Evolutionary conservation across 805 yeast species (phyloP).

Genomic region (Metschnikowia matae): DNA sequence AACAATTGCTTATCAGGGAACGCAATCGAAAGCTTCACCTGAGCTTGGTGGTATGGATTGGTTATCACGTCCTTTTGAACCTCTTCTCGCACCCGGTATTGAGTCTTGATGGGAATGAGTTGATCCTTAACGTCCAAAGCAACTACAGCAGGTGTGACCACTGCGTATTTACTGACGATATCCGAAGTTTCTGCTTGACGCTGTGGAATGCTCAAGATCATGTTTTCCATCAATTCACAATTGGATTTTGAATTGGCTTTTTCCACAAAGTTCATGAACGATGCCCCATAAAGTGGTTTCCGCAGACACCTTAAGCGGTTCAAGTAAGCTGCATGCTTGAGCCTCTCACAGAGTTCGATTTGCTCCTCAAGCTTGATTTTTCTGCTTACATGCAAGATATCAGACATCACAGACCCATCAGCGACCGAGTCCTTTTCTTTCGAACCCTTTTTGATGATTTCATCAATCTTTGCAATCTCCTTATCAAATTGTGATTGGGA

Average conservation of each 20-base stretch:
- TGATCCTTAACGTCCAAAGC: constrained; percentile 64
- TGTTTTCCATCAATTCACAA: constrained; percentile 4
- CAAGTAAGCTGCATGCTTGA: constrained; percentile 56
- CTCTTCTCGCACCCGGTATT: constrained; percentile 25
- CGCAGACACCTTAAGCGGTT: constrained; percentile 63
- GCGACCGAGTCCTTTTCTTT: background rate
- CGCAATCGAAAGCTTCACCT: constrained; percentile 83
- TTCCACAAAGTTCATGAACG: constrained; percentile 36
- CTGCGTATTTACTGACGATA: constrained; percentile 69
- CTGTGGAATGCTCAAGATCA: constrained; percentile 24
- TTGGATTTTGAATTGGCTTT: background rate
- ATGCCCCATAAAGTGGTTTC: constrained; percentile 64
- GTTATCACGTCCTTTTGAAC: constrained; percentile 41
- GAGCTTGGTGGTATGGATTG: constrained; percentile 69
- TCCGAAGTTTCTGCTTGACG: constrained; percentile 40
- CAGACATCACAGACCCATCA: constrained; percentile 19
- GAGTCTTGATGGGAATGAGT: constrained; percentile 40
- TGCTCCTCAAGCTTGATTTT: constrained; percentile 51
- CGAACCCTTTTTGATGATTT: constrained; percentile 27
- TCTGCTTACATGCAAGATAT: constrained; percentile 57
- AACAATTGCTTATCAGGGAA: constrained; percentile 92
- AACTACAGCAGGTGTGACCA: constrained; percentile 84
- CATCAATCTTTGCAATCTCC: constrained; percentile 42
- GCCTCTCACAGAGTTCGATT: constrained; percentile 45
- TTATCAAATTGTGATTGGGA: constrained; percentile 44